Conservation (phyloP, 192 early-diverging fungal genomes). For the Geosiphon pyriformis region DNA sequence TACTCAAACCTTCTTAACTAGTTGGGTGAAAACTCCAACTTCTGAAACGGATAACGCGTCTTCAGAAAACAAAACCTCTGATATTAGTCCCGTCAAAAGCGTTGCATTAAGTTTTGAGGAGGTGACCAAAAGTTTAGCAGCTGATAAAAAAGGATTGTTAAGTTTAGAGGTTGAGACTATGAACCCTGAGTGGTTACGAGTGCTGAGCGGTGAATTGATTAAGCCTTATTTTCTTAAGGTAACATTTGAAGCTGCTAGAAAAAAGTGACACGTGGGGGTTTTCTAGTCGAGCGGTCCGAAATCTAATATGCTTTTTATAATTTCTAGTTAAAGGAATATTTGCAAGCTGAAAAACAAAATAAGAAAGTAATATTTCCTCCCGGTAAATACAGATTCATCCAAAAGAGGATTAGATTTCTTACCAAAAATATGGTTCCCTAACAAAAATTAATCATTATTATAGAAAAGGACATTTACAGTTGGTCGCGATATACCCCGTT, state of each 20-base stretch:
- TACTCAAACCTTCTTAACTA: neutral
- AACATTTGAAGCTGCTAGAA: neutral
- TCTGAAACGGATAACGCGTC: neutral
- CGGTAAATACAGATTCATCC: slow-evolving; percentile 21
- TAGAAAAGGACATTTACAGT: slow-evolving; percentile 68
- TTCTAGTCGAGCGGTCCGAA: neutral
- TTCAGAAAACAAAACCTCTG: neutral
- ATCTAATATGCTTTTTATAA: neutral
- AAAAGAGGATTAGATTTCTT: neutral
- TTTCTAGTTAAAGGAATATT: slow-evolving; percentile 62
- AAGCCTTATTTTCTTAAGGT: slow-evolving; percentile 61
- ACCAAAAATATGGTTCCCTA: neutral
- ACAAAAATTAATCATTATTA: neutral
- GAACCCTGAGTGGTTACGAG: slow-evolving; percentile 65
- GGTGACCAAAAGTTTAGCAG: slow-evolving; percentile 29
- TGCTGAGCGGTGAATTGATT: slow-evolving; percentile 50
- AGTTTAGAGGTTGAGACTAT: slow-evolving; percentile 66
- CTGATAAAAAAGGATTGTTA: slow-evolving; percentile 36
- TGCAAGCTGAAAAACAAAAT: slow-evolving; percentile 48
- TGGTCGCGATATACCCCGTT: slow-evolving; percentile 75
- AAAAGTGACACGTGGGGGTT: neutral
- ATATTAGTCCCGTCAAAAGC: neutral
- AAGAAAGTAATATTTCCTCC: slow-evolving; percentile 68
- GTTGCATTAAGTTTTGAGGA: slow-evolving; percentile 22
- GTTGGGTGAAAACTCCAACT: slow-evolving; percentile 12